Conservation (phyloP, 2,329 filamentous ascomycete genomes). For the Fusarium aywerte region DNA sequence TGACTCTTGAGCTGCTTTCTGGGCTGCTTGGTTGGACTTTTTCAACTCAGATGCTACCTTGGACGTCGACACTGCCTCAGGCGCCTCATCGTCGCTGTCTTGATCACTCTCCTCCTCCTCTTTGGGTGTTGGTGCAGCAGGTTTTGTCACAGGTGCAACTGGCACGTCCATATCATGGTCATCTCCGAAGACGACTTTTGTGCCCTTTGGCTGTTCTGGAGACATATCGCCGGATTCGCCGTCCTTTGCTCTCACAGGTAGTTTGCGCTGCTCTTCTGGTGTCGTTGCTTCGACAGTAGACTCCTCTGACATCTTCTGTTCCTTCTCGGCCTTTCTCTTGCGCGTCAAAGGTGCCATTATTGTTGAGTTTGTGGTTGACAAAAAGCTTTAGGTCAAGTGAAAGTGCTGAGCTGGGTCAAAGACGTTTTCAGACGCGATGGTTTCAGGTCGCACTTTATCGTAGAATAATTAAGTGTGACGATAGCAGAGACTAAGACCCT, state of each 20-base stretch:
- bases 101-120: conserved; percentile 51
- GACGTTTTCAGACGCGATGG: not conserved
- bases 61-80: conserved; percentile 67
- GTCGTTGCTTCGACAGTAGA: conserved; percentile 8
- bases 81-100: conserved; percentile 65
- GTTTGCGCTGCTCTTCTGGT: conserved; percentile 44
- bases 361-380: conserved; percentile 19
- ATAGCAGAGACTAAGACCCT: too few relatives aligned
- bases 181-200: conserved; percentile 51
- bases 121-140: conserved; percentile 18
- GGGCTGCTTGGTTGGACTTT: conserved; percentile 58
- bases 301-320: conserved; percentile 14
- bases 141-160: conserved; percentile 23
- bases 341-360: conserved; percentile 45
- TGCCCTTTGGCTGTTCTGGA: conserved; percentile 39
- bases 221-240: conserved; percentile 32
- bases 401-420: conserved; percentile 1
- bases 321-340: conserved; percentile 48
- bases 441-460: not conserved
- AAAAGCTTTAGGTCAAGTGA: not conserved
- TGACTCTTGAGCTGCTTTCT: conserved; percentile 64
- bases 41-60: conserved; percentile 60
- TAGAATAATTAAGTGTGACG: not conserved
- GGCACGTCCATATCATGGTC: conserved; percentile 45
- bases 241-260: conserved; percentile 52